Conservation (phyloP, 2,329 filamentous ascomycete species). For the Allantophomopsis lycopodina region DNA sequence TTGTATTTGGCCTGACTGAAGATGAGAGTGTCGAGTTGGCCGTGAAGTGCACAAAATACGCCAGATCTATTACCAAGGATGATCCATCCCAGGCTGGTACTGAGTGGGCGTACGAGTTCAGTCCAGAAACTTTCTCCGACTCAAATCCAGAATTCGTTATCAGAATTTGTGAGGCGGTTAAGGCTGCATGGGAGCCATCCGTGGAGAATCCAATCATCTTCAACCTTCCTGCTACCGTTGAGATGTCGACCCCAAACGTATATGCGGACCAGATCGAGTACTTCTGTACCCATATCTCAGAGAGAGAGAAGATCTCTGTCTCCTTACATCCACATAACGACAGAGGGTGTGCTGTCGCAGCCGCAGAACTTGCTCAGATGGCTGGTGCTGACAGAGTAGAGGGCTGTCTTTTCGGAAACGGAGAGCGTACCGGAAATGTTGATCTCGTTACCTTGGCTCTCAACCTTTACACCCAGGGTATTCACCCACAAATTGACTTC, state of each 20-base stretch:
- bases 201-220: slow-evolving; percentile 79
- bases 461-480: slow-evolving; percentile 90
- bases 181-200: slow-evolving; percentile 79
- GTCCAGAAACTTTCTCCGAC: slow-evolving; percentile 83
- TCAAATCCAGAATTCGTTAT: slow-evolving; percentile 73
- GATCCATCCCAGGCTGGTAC: slow-evolving; percentile 42
- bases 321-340: slow-evolving; percentile 94
- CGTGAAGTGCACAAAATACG: slow-evolving; percentile 73
- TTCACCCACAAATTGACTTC: slow-evolving; percentile 77
- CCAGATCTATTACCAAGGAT: slow-evolving; percentile 80
- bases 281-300: slow-evolving; percentile 75
- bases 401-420: slow-evolving; percentile 87
- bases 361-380: slow-evolving; percentile 89
- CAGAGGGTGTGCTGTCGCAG: slow-evolving; percentile 77
- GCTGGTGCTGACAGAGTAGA: slow-evolving; percentile 90
- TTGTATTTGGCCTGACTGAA: slow-evolving; percentile 81
- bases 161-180: slow-evolving; percentile 81
- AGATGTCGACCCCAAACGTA: slow-evolving; percentile 87
- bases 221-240: slow-evolving; percentile 91
- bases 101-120: slow-evolving; percentile 71
- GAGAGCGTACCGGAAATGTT: slow-evolving; percentile 90
- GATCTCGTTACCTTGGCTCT: slow-evolving; percentile 85
- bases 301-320: slow-evolving; percentile 77
- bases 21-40: slow-evolving; percentile 72
- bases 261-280: slow-evolving; percentile 96